Conservation (phyloP, 225 moss, liverwort and hornwort species). For the Physcomitrellopsis africana region DNA sequence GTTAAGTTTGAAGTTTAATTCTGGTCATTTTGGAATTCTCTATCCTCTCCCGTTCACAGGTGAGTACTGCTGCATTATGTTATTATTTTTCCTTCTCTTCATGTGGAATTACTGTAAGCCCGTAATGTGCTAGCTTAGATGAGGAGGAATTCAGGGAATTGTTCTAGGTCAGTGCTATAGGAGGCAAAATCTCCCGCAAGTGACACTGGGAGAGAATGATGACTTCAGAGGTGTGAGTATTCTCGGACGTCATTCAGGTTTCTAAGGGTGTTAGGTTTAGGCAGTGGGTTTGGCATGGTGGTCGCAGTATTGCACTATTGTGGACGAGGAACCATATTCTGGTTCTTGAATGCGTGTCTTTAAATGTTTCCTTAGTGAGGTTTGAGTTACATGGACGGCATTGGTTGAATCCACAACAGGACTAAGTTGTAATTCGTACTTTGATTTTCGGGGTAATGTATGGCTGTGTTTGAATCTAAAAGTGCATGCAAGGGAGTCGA, state of each 20-base stretch:
- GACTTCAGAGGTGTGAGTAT: slow-evolving; percentile 13
- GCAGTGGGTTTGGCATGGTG: background rate
- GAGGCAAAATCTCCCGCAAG: background rate
- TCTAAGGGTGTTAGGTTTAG: slow-evolving; percentile 1
- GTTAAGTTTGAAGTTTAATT: slow-evolving; percentile 22
- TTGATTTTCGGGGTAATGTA: background rate
- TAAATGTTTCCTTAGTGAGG: slow-evolving; percentile 2
- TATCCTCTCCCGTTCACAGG: background rate
- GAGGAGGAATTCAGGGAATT: background rate
- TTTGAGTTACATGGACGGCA: slow-evolving; percentile 9
- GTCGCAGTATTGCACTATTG: slow-evolving; percentile 11
- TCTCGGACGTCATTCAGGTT: slow-evolving; percentile 4
- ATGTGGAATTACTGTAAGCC: too few relatives aligned
- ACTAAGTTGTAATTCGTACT: slow-evolving; percentile 6
- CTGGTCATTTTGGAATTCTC: slow-evolving; percentile 16
- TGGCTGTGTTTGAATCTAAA: slow-evolving; percentile 12
- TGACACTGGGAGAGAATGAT: background rate
- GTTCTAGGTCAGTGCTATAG: background rate
- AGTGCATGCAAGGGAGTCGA: slow-evolving; percentile 11
- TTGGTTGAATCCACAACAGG: slow-evolving; percentile 14
- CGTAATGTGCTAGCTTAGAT: too few relatives aligned
- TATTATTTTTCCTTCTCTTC: background rate
- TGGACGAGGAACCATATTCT: slow-evolving; percentile 18
- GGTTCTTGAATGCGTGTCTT: slow-evolving; percentile 19
- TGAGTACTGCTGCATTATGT: background rate